Percentiles rank a stretch among this genome's conserved stretches.
phyloP scores from a whole-genome alignment of 2,329 filamentous ascomycete species.

The Cladosporium sp. region DNA sequence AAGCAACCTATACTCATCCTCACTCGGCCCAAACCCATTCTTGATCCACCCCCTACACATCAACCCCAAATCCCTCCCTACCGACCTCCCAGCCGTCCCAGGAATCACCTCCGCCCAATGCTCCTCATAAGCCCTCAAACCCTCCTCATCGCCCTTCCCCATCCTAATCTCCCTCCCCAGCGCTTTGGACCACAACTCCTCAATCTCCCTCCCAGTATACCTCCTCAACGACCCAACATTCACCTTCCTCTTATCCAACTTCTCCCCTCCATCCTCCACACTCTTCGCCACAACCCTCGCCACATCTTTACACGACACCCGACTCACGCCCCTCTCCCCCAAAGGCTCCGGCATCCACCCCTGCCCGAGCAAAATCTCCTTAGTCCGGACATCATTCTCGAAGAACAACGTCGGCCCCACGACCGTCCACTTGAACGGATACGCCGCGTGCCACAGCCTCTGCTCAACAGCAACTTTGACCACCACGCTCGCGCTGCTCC shows the following conservation, averaged over 20 bases:
- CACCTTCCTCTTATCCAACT: constrained; percentile 4
- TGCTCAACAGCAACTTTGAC: constrained; percentile 12
- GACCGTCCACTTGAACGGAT: constrained; percentile 14
- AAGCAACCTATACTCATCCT: constrained; percentile 11
- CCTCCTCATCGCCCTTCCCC: constrained; percentile 3
- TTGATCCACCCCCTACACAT: constrained; percentile 3
- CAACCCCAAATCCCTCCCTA: constrained; percentile 1
- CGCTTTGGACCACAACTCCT: neutral
- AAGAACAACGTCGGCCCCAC: constrained; percentile 16
- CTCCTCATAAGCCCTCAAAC: constrained; percentile 11
- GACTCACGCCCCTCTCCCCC: constrained; percentile 19
- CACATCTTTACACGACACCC: neutral
- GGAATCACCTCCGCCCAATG: constrained; percentile 1
- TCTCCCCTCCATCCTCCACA: constrained; percentile 1
- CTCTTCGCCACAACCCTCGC: constrained; percentile 5
- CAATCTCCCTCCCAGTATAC: constrained; percentile 1
- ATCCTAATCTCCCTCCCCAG: constrained; percentile 1
- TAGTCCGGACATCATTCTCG: constrained; percentile 8
- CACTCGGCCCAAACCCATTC: constrained; percentile 3
- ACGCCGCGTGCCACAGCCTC: neutral
- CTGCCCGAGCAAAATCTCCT: constrained; percentile 11
- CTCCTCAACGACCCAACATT: constrained; percentile 11
- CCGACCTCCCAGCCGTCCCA: constrained; percentile 4
- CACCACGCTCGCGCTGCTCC: neutral
- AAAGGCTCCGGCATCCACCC: constrained; percentile 22